phyloP scores from a whole-genome alignment of 2,329 filamentous ascomycete species.

The Colletotrichum sp. region DNA sequence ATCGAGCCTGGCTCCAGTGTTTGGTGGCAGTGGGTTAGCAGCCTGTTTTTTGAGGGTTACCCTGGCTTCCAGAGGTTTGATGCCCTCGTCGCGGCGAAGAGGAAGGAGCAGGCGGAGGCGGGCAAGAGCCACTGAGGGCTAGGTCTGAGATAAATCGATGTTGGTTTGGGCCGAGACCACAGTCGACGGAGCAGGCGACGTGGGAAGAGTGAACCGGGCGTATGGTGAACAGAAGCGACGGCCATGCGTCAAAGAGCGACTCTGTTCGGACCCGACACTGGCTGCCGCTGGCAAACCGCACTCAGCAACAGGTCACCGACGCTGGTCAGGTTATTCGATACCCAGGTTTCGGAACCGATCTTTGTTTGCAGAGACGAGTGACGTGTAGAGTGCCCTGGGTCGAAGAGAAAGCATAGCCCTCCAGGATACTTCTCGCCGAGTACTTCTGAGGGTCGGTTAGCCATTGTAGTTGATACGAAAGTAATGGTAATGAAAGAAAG shows the following conservation, averaged over 20 bases:
- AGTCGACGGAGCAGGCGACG: not conserved
- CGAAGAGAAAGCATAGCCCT: not conserved
- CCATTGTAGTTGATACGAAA: not conserved
- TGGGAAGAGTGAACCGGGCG: not conserved
- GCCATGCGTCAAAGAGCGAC: not conserved
- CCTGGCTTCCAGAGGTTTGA: conserved; percentile 58
- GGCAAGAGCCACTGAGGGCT: conserved; percentile 41
- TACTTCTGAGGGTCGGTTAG: not conserved
- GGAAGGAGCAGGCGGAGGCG: conserved; percentile 38
- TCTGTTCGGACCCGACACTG: not conserved
- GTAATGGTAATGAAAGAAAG: not conserved
- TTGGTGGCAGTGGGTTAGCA: conserved; percentile 61
- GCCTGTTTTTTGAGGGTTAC: conserved; percentile 59
- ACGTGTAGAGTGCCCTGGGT: not conserved
- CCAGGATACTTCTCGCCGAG: not conserved
- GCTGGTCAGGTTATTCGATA: not conserved
- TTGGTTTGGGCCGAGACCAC: not conserved
- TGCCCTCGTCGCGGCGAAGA: conserved; percentile 47
- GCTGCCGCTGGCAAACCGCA: not conserved
- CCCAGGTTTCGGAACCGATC: not conserved
- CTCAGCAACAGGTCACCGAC: not conserved
- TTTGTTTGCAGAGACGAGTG: not conserved
- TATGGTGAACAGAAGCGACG: not conserved
- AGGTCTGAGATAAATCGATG: not conserved
- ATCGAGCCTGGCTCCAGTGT: conserved; percentile 48